These are phyloP conservation scores for Paraglomus occultum DNA, from an alignment of 192 early-diverging fungal species.

Conservation along the genomic window DNA sequence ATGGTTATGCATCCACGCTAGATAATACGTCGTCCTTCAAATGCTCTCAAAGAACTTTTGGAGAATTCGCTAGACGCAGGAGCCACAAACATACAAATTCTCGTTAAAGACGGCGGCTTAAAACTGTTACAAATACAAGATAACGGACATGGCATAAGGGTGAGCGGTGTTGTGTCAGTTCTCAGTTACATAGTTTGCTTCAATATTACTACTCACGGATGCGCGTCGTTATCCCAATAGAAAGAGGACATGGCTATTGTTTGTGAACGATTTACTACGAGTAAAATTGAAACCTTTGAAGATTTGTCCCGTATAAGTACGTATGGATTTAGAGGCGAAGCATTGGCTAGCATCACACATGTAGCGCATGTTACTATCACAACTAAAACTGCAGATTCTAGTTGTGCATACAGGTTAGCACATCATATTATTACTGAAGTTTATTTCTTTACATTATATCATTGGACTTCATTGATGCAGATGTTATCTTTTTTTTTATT, in stretches of 20 bases:
- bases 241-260: slow-evolving; percentile 87
- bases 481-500: neutral
- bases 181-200: neutral
- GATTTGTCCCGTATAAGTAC: slow-evolving; percentile 85
- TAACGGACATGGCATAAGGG: slow-evolving; percentile 88
- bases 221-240: slow-evolving; percentile 33
- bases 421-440: neutral
- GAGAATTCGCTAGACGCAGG: slow-evolving; percentile 97
- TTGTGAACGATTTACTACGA: slow-evolving; percentile 95
- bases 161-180: slow-evolving; percentile 22
- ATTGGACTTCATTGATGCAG: neutral
- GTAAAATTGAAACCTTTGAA: slow-evolving; percentile 82
- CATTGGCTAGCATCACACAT: slow-evolving; percentile 94
- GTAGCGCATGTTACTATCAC: slow-evolving; percentile 90
- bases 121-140: slow-evolving; percentile 95
- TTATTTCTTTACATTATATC: neutral
- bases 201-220: too few relatives aligned
- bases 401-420: slow-evolving; percentile 67
- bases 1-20: slow-evolving; percentile 31
- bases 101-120: slow-evolving; percentile 87
- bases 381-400: slow-evolving; percentile 71
- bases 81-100: slow-evolving; percentile 78
- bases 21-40: slow-evolving; percentile 94
- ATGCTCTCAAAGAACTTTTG: slow-evolving; percentile 95
- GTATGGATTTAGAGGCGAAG: slow-evolving; percentile 97